Percentiles rank a stretch among this genome's conserved stretches.
Conservation (phyloP, 768 basidiomycete species). For the Cyclocybe cylindracea region DNA sequence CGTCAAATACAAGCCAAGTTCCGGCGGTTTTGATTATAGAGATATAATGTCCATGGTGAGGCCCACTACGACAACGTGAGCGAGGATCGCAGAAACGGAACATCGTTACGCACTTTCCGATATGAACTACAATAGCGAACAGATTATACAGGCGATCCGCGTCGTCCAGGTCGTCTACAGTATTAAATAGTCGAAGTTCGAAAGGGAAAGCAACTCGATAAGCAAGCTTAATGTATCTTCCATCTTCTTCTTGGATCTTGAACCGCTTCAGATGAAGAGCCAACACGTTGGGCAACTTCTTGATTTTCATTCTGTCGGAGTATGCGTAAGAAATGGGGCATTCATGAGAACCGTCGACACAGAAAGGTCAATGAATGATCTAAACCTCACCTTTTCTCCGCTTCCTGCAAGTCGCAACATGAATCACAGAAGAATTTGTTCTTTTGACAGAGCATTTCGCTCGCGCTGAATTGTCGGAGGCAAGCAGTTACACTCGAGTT, state of each 20-base stretch:
- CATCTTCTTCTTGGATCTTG: conserved; percentile 94
- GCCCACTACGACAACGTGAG: conserved; percentile 60
- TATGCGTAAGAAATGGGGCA: conserved; percentile 8
- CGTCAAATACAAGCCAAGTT: conserved; percentile 93
- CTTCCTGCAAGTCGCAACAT: conserved; percentile 96
- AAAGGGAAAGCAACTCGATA: conserved; percentile 97
- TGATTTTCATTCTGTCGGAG: conserved; percentile 90
- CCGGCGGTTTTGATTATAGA: conserved; percentile 88
- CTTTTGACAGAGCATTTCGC: conserved; percentile 96
- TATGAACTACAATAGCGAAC: conserved; percentile 98
- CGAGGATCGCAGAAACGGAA: conserved; percentile 11
- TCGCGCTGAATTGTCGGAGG: conserved; percentile 93
- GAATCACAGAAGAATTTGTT: conserved; percentile 99
- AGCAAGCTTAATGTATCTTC: conserved; percentile 90
- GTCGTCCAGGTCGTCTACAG: conserved; percentile 89
- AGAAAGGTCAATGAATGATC: conserved; percentile 4
- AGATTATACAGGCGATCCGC: conserved; percentile 93
- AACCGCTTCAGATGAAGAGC: conserved; percentile 97
- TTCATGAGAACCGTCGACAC: not conserved
- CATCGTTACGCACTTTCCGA: conserved; percentile 81
- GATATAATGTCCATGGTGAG: conserved; percentile 98
- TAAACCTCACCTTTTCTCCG: conserved; percentile 84
- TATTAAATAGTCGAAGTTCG: conserved; percentile 94
- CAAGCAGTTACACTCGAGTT: conserved; percentile 97
- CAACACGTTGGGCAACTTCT: conserved; percentile 91